Evolutionary conservation across 1,139 yeast species (phyloP).

Genomic region (Blastobotrys raffinosifermentans): DNA sequence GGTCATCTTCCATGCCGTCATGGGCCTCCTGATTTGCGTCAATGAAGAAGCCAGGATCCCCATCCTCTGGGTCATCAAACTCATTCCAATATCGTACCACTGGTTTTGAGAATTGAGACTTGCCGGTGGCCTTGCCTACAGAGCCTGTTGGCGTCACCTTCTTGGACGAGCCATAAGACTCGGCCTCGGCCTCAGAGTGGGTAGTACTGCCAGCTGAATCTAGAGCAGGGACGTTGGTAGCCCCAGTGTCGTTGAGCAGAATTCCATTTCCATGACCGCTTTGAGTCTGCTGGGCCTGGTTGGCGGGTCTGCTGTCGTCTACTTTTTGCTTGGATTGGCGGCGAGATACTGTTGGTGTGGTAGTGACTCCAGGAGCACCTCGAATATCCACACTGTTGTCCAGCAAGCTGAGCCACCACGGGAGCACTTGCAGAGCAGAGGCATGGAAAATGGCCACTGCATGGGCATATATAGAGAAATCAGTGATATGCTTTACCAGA

Average conservation of each 20-base stretch:
- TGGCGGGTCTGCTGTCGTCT: neutral
- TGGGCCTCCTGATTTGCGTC: conserved; percentile 31
- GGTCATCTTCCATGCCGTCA: conserved; percentile 21
- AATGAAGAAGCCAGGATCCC: conserved; percentile 28
- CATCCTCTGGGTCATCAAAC: conserved; percentile 59
- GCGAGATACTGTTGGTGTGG: neutral
- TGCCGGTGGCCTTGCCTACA: conserved; percentile 10
- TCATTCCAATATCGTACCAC: conserved; percentile 62
- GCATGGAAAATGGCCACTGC: conserved; percentile 27
- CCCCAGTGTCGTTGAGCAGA: conserved; percentile 9
- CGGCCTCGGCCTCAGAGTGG: conserved; percentile 1
- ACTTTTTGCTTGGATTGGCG: neutral
- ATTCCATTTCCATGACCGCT: conserved; percentile 7
- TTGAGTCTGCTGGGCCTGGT: neutral
- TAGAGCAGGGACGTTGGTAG: neutral
- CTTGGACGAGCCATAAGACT: conserved; percentile 1
- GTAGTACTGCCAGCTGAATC: neutral
- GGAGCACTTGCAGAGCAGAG: conserved; percentile 28
- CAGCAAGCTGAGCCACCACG: conserved; percentile 33
- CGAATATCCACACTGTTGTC: conserved; percentile 32
- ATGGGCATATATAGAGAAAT: conserved; percentile 34
- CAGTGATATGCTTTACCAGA: conserved; percentile 32
- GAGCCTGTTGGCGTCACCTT: conserved; percentile 3
- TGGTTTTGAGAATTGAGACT: conserved; percentile 28
- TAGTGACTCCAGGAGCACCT: conserved; percentile 20